Base-by-base conservation (phyloP, 108 stramenopile genomes). In the Nitzschia inconspicua region DNA sequence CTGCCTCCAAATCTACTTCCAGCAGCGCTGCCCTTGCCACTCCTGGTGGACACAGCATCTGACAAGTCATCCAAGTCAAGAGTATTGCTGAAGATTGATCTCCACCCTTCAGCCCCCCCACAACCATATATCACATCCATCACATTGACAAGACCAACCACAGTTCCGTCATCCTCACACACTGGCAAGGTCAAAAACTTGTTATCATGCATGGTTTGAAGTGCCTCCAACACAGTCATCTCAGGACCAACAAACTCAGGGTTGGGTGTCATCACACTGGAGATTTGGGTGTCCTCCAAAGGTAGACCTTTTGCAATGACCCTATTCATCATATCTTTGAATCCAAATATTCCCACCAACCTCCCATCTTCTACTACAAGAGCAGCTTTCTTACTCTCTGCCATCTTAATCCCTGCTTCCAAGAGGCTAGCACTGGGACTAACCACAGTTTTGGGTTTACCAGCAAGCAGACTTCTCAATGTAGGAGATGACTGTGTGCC, bases 161-260 rank as follows among this genome's bases (percentile, higher is more conserved):
- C 94, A 27, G 40, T 62, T 7, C 96, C 95, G 51, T 86, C 60
- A 18, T 50, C 60, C 44, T 95, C 89, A 34, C 82, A 82, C 6
- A 97, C 95, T 30, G 96, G 96, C 37, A 97, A 72, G 9, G 90
- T 95, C 58, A 96, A 72, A 72, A 95, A 97, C 51, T 91, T 86
- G 71, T 94, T 83, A 34, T 97, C 95, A 54, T 92, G 93, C 93
- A 95, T 95, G 50, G 82, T 88, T 51, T 85, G 85, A 49, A 97
- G 54, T 2, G 96, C 96, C 39, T 97, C 96, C 18, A 97, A 34
- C 16, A 93, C 83, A 24, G 85, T 88, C 35, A 83, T 80, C 47
- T 93, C 93, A 13, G 95, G 89, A 14, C 84, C 73, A 4, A 95
- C 93, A 6, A 78, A 66, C 61, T 97, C 95, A 3, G 96, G 96